Conservation (phyloP, 495 filamentous ascomycete species). For the Apiosordaria backusii region DNA sequence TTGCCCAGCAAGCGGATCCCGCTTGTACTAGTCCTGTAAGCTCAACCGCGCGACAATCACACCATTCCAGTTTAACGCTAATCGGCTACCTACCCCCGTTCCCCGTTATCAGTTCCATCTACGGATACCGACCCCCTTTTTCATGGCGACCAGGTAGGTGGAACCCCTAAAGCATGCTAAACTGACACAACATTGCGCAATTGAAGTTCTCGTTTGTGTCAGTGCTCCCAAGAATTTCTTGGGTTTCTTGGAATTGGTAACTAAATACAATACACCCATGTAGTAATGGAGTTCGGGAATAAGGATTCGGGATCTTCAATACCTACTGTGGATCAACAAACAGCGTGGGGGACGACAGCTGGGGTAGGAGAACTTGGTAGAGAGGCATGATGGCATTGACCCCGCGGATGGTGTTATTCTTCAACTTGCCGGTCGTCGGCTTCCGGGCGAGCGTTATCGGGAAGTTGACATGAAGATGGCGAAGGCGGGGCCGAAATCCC, state of each 20-base stretch:
- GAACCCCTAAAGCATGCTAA: slow-evolving; percentile 8
- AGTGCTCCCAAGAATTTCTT: background rate
- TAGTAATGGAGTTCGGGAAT: background rate
- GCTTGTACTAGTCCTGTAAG: background rate
- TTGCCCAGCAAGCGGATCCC: background rate
- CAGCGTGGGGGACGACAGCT: background rate
- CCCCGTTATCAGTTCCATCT: background rate
- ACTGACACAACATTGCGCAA: slow-evolving; percentile 13
- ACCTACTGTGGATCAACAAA: slow-evolving; percentile 7
- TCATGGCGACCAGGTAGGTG: background rate
- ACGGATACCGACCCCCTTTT: background rate
- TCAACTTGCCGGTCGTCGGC: slow-evolving; percentile 3
- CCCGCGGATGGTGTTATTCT: slow-evolving; percentile 20
- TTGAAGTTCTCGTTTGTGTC: slow-evolving; percentile 9
- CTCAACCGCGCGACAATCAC: slow-evolving; percentile 9
- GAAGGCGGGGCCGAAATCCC: background rate
- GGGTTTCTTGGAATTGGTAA: background rate
- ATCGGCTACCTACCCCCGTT: background rate
- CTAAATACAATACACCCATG: background rate
- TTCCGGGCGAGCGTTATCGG: slow-evolving; percentile 6
- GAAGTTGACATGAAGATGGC: background rate
- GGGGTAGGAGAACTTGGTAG: background rate
- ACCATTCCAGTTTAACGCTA: background rate
- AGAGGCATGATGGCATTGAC: slow-evolving; percentile 2
- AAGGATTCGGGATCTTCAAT: background rate